These are phyloP conservation scores for Closterium sp. DNA, from an alignment of 139 green algal genomes.

Conservation along the genomic window DNA sequence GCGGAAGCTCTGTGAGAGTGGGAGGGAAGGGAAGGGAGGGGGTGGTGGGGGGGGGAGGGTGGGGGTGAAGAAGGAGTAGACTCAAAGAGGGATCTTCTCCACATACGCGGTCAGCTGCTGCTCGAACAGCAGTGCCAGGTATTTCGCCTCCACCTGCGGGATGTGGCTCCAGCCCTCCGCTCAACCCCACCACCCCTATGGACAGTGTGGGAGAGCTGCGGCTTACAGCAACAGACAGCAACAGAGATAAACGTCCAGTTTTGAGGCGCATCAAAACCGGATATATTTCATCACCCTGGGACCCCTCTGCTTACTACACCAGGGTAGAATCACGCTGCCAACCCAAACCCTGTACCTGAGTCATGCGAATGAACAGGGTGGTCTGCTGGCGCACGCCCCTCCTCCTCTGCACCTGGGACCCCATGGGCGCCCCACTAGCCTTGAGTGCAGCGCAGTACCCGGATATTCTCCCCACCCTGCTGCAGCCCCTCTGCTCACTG, in stretches of 20 bases:
- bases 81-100: too few relatives aligned
- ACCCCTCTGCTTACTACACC: too few relatives aligned
- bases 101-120: conserved; percentile 98
- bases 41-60: too few relatives aligned
- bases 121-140: conserved; percentile 99
- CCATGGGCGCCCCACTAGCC: conserved; percentile 33
- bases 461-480: too few relatives aligned
- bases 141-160: conserved; percentile 76
- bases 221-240: neutral
- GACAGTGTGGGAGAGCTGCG: neutral
- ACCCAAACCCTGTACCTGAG: too few relatives aligned
- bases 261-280: too few relatives aligned
- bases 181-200: neutral
- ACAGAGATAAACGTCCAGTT: neutral
- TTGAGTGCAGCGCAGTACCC: conserved; percentile 73
- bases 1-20: neutral
- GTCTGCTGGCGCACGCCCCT: neutral
- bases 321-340: too few relatives aligned
- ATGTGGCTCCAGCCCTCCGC: neutral
- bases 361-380: conserved; percentile 43
- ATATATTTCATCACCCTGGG: too few relatives aligned
- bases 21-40: neutral
- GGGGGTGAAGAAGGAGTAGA: neutral
- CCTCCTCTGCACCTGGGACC: neutral
- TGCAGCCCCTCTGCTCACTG: too few relatives aligned